phyloP scores from a whole-genome alignment of 169 alveolate genomes.

The Plasmodium berghei region DNA sequence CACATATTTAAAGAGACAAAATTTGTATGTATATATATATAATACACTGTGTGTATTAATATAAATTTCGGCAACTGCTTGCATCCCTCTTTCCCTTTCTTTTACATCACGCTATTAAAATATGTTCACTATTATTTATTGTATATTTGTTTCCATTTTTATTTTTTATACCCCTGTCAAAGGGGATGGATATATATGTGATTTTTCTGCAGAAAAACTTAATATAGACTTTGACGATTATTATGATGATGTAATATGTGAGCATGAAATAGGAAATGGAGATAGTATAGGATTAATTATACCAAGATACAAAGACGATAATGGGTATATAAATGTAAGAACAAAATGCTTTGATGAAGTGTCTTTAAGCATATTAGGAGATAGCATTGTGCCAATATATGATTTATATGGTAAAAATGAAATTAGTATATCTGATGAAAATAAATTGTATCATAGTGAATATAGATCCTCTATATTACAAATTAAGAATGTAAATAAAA shows the following conservation, averaged over 20 bases:
- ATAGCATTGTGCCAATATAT: constrained; percentile 27
- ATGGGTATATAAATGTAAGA: constrained; percentile 28
- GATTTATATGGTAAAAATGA: constrained; percentile 24
- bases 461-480: constrained; percentile 33
- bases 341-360: constrained; percentile 57
- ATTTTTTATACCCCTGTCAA: constrained; percentile 16
- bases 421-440: constrained; percentile 8
- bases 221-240: constrained; percentile 30
- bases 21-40: too few species aligned
- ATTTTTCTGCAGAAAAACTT: constrained; percentile 46
- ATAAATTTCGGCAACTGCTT: background rate
- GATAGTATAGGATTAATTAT: constrained; percentile 61
- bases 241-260: constrained; percentile 42
- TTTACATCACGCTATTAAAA: background rate
- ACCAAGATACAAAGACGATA: constrained; percentile 38
- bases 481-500: constrained; percentile 18
- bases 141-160: constrained; percentile 1
- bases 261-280: constrained; percentile 34
- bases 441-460: constrained; percentile 14
- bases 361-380: constrained; percentile 35
- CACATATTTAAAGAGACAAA: too few species aligned
- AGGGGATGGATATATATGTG: constrained; percentile 34
- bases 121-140: constrained; percentile 24
- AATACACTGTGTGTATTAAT: background rate
- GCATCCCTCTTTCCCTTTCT: background rate